phyloP scores from a whole-genome alignment of 495 filamentous ascomycete species.

The Talaromyces liani region DNA sequence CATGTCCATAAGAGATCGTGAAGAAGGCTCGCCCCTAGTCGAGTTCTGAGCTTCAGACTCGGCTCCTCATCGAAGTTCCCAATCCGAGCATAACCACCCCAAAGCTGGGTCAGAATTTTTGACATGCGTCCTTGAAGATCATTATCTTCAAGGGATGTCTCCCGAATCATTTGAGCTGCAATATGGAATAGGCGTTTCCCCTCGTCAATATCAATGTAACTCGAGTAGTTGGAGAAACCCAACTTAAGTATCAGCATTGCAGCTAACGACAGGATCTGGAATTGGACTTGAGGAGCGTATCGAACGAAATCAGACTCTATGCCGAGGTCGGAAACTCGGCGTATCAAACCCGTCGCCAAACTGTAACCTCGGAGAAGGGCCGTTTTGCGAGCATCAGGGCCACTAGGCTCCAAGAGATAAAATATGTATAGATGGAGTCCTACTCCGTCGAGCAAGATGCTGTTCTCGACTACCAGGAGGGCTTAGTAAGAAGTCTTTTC shows the following conservation, averaged over 20 bases:
- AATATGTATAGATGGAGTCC: constrained; percentile 15
- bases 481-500: too few species aligned
- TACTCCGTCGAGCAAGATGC: constrained; percentile 6
- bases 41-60: constrained; percentile 9
- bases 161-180: constrained; percentile 10
- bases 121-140: constrained; percentile 12
- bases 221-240: constrained; percentile 5
- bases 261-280: constrained; percentile 5
- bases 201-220: constrained; percentile 9
- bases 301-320: constrained; percentile 1
- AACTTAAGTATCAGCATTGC: constrained; percentile 13
- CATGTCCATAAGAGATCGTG: constrained; percentile 13
- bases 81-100: constrained; percentile 9
- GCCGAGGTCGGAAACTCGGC: constrained; percentile 5
- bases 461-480: constrained; percentile 7
- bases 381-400: constrained; percentile 3
- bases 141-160: constrained; percentile 12
- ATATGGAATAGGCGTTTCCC: constrained; percentile 11
- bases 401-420: constrained; percentile 11
- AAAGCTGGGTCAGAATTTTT: constrained; percentile 13
- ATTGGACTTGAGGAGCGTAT: constrained; percentile 5
- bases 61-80: constrained; percentile 9
- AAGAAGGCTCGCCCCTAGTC: constrained; percentile 12
- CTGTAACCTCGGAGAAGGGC: constrained; percentile 11
- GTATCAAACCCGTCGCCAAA: constrained; percentile 6